Evolutionary conservation across 768 basidiomycete species (phyloP).

Genomic region (Tylopilus rubrobrunneus): DNA sequence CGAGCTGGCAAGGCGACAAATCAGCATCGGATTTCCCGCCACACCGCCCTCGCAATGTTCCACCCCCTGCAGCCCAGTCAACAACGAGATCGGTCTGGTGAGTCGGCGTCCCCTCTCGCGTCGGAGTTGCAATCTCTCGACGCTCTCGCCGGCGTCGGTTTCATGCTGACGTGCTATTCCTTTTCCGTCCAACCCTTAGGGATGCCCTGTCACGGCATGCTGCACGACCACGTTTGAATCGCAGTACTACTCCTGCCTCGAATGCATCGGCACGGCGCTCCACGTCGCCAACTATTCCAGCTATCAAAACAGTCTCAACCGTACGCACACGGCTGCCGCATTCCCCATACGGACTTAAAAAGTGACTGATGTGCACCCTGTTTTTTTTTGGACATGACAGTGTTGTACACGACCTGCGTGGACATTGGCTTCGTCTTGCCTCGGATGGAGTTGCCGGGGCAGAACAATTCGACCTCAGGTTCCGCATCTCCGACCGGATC

Average conservation of each 20-base stretch:
- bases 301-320: slow-evolving; percentile 32
- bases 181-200: slow-evolving; percentile 12
- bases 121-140: slow-evolving; percentile 2
- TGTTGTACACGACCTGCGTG: slow-evolving; percentile 24
- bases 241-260: slow-evolving; percentile 39
- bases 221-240: slow-evolving; percentile 39
- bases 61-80: slow-evolving; percentile 21
- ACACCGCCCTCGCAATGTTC: slow-evolving; percentile 23
- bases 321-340: slow-evolving; percentile 22
- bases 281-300: slow-evolving; percentile 26
- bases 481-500: background rate
- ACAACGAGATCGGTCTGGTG: slow-evolving; percentile 23
- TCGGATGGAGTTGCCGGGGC: slow-evolving; percentile 25
- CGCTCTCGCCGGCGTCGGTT: no score
- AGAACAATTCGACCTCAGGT: slow-evolving; percentile 9
- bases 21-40: slow-evolving; percentile 8
- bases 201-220: slow-evolving; percentile 31
- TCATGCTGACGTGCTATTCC: no score
- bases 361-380: background rate
- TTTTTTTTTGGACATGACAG: slow-evolving; percentile 2
- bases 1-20: slow-evolving; percentile 12
- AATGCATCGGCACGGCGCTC: slow-evolving; percentile 33
- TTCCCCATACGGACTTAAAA: no score
- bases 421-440: slow-evolving; percentile 24
- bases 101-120: background rate